Evolutionary conservation across 768 basidiomycete species (phyloP).

Genomic region (Boletus pseudopeckii): DNA sequence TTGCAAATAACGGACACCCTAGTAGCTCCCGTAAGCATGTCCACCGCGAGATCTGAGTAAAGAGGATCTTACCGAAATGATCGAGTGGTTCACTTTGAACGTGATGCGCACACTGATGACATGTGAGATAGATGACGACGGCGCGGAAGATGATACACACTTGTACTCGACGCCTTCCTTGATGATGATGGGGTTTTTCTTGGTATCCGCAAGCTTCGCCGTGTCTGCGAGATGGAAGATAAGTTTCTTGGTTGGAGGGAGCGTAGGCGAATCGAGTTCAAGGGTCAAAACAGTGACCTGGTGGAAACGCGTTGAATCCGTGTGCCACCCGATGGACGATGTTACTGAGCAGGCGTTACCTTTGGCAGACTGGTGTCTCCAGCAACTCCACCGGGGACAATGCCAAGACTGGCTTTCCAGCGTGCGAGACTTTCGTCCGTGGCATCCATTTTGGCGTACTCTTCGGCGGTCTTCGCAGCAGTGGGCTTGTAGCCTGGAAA

Average conservation of each 20-base stretch:
- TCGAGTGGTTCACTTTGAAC: constrained; percentile 87
- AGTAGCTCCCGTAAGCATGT: constrained; percentile 21
- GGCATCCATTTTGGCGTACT: constrained; percentile 82
- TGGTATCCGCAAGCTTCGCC: constrained; percentile 46
- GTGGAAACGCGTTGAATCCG: constrained; percentile 18
- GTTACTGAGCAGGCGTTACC: constrained; percentile 38
- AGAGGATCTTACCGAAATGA: constrained; percentile 62
- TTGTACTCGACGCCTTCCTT: constrained; percentile 90
- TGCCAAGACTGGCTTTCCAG: constrained; percentile 94
- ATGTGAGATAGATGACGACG: constrained; percentile 2
- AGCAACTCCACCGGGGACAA: constrained; percentile 49
- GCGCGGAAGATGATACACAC: constrained; percentile 35
- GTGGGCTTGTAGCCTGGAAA: constrained; percentile 69
- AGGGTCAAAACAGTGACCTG: constrained; percentile 74
- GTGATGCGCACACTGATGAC: constrained; percentile 65
- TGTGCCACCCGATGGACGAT: constrained; percentile 9
- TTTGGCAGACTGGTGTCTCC: constrained; percentile 56
- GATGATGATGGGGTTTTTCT: constrained; percentile 75
- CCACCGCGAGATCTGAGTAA: background rate
- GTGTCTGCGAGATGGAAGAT: constrained; percentile 59
- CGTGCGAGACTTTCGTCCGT: constrained; percentile 90
- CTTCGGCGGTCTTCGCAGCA: constrained; percentile 69
- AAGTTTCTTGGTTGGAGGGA: constrained; percentile 60
- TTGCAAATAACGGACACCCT: constrained; percentile 87
- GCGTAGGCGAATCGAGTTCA: constrained; percentile 74